These are phyloP conservation scores for Penicillium cinerascens DNA, from an alignment of 495 filamentous ascomycete species.

Conservation along the genomic window DNA sequence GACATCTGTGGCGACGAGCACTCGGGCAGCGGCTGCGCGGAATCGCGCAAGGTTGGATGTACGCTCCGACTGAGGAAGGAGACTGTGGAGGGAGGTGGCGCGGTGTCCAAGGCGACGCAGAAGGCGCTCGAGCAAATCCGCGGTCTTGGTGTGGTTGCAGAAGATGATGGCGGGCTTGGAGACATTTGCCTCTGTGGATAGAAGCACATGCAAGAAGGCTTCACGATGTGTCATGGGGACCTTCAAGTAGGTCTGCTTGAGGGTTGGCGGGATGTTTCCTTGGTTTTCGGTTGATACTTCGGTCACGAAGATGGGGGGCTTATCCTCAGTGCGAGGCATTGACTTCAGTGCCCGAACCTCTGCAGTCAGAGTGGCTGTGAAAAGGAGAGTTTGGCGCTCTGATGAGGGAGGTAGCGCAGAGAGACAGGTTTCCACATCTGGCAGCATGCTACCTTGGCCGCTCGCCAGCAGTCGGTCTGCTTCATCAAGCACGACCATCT, in stretches of 20 bases:
- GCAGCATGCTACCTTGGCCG: conserved; percentile 80
- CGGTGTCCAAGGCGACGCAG: conserved; percentile 82
- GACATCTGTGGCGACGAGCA: conserved; percentile 94
- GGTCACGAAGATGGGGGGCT: conserved; percentile 78
- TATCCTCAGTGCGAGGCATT: conserved; percentile 59
- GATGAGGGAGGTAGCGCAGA: conserved; percentile 66
- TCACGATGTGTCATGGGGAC: conserved; percentile 87
- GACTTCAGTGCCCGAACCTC: conserved; percentile 83
- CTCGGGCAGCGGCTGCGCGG: conserved; percentile 82
- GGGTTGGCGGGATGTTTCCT: conserved; percentile 68
- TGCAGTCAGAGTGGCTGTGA: conserved; percentile 93
- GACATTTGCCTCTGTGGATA: conserved; percentile 73
- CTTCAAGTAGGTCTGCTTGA: conserved; percentile 81
- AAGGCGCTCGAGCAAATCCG: conserved; percentile 80
- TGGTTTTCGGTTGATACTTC: conserved; percentile 73
- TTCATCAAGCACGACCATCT: conserved; percentile 92
- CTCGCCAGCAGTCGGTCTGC: conserved; percentile 84
- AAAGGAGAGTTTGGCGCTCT: conserved; percentile 86
- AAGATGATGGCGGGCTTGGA: conserved; percentile 83
- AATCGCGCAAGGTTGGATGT: conserved; percentile 86
- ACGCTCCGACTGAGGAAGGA: conserved; percentile 76
- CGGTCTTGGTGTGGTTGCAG: conserved; percentile 86
- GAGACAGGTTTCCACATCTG: conserved; percentile 86
- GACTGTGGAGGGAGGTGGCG: conserved; percentile 85
- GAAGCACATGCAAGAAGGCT: conserved; percentile 86